Evolutionary conservation across 306 rosid genomes (phyloP), one percentile per base, ranked within the genome.

Genomic region (Vigna radiata): DNA sequence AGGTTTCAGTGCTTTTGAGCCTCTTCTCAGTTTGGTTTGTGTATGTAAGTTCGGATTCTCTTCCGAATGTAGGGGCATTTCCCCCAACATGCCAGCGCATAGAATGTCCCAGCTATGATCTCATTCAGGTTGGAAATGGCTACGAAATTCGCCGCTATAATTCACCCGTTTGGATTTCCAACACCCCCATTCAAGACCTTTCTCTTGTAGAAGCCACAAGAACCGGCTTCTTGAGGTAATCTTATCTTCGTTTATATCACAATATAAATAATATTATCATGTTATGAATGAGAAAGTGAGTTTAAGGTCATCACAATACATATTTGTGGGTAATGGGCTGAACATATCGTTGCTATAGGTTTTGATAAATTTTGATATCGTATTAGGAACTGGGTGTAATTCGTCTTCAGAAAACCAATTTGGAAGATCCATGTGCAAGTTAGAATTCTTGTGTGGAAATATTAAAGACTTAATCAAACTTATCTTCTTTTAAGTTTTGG

Each of bases 161-260:
- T 50, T 50, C 55, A 6, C 55, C 23, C 7, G 55, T 50, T 18
- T 50, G 55, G 55, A 50, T 50, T 50, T 50, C 97, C 2, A 85
- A 89, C 18, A 46, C 80, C 10, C 85, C 87, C 8, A 83, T 91
- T 76, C 77, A 84, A 63, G 90, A 85, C 17, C 84, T 85, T 66
- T 88, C 97, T 79, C 81, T 91, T 79, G 21, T 67, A 11, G 71
- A 77, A 17, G 92, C 95, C 27, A 91, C 95, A 64, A 73, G 88
- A 82, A 79, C 82, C 60, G 97, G 94, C 11, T 89, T 91, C 85
- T 15, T 50, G 4, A 85, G 72, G 97, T 91, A 77, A 73, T n/a
- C 74, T 7, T 33, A 33, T 33, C 33, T 29, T 33, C 37, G 5
- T 33, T 5, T 33, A 5, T 33, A 5, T 33, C 37, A 6, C 41